A percentile compares a stretch with the other conserved stretches of the same genome.
Conservation (phyloP, 352 stramenopile genomes). For the Pythium sukuiense region DNA sequence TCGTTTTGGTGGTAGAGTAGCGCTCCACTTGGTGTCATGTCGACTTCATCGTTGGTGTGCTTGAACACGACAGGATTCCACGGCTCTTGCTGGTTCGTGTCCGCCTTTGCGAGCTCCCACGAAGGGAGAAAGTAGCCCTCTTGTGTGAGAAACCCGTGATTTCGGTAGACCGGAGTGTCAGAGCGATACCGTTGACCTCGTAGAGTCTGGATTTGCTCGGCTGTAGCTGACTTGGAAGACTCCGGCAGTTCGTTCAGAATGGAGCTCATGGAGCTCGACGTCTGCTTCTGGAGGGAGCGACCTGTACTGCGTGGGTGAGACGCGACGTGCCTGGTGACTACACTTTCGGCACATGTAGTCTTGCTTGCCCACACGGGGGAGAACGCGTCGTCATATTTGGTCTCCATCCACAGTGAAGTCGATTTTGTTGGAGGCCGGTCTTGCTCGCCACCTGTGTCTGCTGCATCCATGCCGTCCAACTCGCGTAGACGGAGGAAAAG, state of each 20-base stretch:
- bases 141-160: slow-evolving; percentile 48
- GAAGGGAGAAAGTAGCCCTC: slow-evolving; percentile 48
- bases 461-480: slow-evolving; percentile 48
- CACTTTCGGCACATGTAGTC: slow-evolving; percentile 57
- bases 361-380: slow-evolving; percentile 66
- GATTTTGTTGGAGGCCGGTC: no score
- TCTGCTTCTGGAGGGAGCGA: slow-evolving; percentile 57
- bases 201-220: slow-evolving; percentile 9
- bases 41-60: not conserved
- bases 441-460: not conserved
- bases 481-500: slow-evolving; percentile 54
- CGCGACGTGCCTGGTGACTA: slow-evolving; percentile 29
- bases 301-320: slow-evolving; percentile 31
- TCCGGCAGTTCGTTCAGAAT: slow-evolving; percentile 33
- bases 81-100: slow-evolving; percentile 31
- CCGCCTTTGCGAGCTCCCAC: slow-evolving; percentile 32
- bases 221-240: not conserved
- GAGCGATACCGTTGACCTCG: slow-evolving; percentile 18
- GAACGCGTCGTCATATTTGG: slow-evolving; percentile 61
- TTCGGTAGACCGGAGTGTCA: slow-evolving; percentile 49
- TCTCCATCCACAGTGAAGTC: slow-evolving; percentile 42
- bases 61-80: slow-evolving; percentile 49
- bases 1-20: slow-evolving; percentile 56
- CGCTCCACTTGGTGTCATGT: slow-evolving; percentile 15
- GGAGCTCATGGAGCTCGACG: slow-evolving; percentile 37